phyloP scores from a whole-genome alignment of 495 filamentous ascomycete genomes.

The Neurospora intermedia region DNA sequence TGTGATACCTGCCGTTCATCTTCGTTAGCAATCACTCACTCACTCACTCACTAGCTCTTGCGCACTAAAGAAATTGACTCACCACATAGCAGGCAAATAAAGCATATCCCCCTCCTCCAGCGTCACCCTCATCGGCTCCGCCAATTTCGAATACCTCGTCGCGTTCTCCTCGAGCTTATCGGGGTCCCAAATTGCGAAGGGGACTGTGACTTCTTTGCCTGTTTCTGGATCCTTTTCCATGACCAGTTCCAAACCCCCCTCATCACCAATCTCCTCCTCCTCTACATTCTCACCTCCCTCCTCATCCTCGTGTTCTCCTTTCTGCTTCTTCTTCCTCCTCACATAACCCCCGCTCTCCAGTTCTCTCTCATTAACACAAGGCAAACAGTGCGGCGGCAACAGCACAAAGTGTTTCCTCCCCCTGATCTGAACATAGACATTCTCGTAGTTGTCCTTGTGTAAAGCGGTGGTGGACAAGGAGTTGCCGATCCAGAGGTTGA shows the following conservation, averaged over 20 bases:
- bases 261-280: background rate
- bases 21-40: no score
- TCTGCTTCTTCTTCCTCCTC: background rate
- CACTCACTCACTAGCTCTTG: no score
- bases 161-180: slow-evolving; percentile 37
- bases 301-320: slow-evolving; percentile 10
- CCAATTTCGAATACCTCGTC: slow-evolving; percentile 45
- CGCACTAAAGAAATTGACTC: slow-evolving; percentile 8
- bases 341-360: slow-evolving; percentile 44
- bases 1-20: slow-evolving; percentile 34
- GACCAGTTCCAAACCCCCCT: slow-evolving; percentile 22
- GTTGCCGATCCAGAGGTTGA: slow-evolving; percentile 75
- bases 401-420: slow-evolving; percentile 62
- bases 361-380: slow-evolving; percentile 49
- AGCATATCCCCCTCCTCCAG: slow-evolving; percentile 64
- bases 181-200: slow-evolving; percentile 64
- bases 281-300: background rate
- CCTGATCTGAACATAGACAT: slow-evolving; percentile 63
- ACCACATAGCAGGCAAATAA: slow-evolving; percentile 72
- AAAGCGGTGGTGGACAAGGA: slow-evolving; percentile 51
- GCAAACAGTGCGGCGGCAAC: slow-evolving; percentile 51
- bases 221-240: slow-evolving; percentile 27
- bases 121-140: slow-evolving; percentile 46
- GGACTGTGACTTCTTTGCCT: slow-evolving; percentile 32
- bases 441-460: slow-evolving; percentile 74